Evolutionary conservation across 352 stramenopile species (phyloP), one percentile per base, ranked within the genome.

Genomic region (Thraustochytrium sp.): DNA sequence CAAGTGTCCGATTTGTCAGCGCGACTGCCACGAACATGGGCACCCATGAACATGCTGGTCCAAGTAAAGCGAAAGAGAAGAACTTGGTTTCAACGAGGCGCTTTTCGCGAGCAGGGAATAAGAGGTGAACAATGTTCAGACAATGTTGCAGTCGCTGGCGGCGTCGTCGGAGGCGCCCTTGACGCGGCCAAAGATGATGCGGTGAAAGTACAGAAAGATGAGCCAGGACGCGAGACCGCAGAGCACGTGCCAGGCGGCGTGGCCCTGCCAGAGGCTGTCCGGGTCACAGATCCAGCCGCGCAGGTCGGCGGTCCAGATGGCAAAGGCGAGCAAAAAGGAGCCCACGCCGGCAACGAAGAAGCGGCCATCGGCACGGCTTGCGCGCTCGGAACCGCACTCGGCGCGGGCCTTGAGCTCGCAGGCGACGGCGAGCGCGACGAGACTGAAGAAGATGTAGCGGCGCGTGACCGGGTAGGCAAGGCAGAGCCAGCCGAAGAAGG

Each of bases 181-280:
- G 11, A 11, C n/a, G 0, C 9, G 18, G 4, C 55, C n/a, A n/a
- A 54, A 75, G 23, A 40, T 40, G 40, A 53, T 56, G n/a, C 26
- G 63, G 36, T 75, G 63, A 49, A 56, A 53, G 40, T 75, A 75
- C 29, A 75, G n/a, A 37, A 75, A 75, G 37, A 75, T 36, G n/a
- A 56, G 63, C 31, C n/a, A 56, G 23, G 63, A 75, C 29, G 63
- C 63, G 4, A 75, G 13, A 29, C 63, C 63, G 46, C 63, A 75
- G 46, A 75, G 63, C 16, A 53, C 18, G n/a, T 75, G 63, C 63
- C 63, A 75, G 3, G 40, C 63, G 9, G 63, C 63, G 34, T 75
- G 63, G 46, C 63, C 63, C 31, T 75, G 63, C 36, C 21, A 42
- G 40, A 75, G 63, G 63, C 40, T 56, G 63, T 75, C 63, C 4